Conservation (phyloP, 352 stramenopile genomes). For the Thalassiosira mediterranea region DNA sequence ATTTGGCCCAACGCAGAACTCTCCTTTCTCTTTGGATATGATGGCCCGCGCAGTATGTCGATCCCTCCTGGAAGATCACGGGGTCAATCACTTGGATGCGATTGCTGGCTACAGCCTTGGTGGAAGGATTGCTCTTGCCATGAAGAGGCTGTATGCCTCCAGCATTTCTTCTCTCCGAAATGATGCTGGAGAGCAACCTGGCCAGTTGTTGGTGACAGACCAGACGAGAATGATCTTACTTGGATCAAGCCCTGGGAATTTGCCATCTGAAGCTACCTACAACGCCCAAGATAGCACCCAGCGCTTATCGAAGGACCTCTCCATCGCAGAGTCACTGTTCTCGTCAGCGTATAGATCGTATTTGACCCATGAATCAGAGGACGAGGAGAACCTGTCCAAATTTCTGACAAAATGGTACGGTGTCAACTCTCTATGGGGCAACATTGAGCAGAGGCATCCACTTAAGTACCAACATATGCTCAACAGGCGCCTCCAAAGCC, state of each 20-base stretch:
- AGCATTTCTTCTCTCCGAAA: too few relatives aligned
- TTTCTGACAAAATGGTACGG: slow-evolving; percentile 76
- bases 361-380: slow-evolving; percentile 23
- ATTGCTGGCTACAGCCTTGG: slow-evolving; percentile 81
- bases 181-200: too few relatives aligned
- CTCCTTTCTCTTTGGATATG: slow-evolving; percentile 52
- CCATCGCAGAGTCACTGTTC: slow-evolving; percentile 35
- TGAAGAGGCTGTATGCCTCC: slow-evolving; percentile 57
- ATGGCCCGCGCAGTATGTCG: slow-evolving; percentile 60
- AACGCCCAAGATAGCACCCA: slow-evolving; percentile 14
- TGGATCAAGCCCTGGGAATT: slow-evolving; percentile 58
- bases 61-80: slow-evolving; percentile 60
- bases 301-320: slow-evolving; percentile 33
- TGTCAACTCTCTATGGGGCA: slow-evolving; percentile 63
- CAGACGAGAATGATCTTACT: slow-evolving; percentile 67
- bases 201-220: slow-evolving; percentile 43
- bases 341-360: slow-evolving; percentile 44
- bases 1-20: slow-evolving; percentile 15
- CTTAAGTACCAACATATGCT: slow-evolving; percentile 49
- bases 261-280: slow-evolving; percentile 19
- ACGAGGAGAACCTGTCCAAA: slow-evolving; percentile 37
- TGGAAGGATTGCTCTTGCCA: slow-evolving; percentile 75
- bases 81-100: slow-evolving; percentile 63
- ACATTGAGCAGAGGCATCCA: slow-evolving; percentile 42
- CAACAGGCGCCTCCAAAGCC: slow-evolving; percentile 42